Percentiles rank a stretch among this genome's conserved stretches.
Conservation (phyloP, 176 grass and related monocot genomes). For the Pontederia crassipes region DNA sequence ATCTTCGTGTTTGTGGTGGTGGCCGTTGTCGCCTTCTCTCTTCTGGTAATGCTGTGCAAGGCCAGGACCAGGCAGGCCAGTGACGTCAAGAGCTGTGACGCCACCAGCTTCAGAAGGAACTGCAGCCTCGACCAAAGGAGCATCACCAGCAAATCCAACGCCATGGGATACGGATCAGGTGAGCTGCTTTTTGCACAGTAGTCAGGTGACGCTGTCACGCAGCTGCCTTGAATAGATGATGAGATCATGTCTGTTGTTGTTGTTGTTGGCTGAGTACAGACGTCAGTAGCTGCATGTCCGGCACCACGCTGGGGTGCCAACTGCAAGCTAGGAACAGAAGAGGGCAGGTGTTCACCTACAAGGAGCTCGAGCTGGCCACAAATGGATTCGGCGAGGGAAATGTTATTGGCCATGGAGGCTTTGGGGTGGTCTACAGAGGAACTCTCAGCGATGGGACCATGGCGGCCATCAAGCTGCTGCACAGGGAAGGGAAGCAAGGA, state of each 20-base stretch:
- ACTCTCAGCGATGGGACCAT: conserved; percentile 59
- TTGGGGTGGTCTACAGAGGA: conserved; percentile 54
- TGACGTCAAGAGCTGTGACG: too few relatives aligned
- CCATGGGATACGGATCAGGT: too few relatives aligned
- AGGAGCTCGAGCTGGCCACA: conserved; percentile 75
- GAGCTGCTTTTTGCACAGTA: too few relatives aligned
- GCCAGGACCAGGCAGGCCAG: too few relatives aligned
- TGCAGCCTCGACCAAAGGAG: too few relatives aligned
- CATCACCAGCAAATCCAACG: too few relatives aligned
- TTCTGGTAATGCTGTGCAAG: too few relatives aligned
- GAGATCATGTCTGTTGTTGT: too few relatives aligned
- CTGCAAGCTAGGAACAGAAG: conserved; percentile 36
- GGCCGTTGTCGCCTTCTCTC: too few relatives aligned
- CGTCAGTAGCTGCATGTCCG: conserved; percentile 56
- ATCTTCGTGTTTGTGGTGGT: too few relatives aligned
- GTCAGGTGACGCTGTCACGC: too few relatives aligned
- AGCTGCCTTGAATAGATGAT: too few relatives aligned
- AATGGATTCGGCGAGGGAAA: conserved; percentile 64
- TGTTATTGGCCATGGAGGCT: conserved; percentile 47
- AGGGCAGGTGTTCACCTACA: conserved; percentile 82
- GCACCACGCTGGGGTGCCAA: conserved; percentile 43
- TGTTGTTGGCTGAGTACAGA: neutral
- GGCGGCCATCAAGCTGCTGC: conserved; percentile 68
- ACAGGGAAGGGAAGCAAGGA: conserved; percentile 59
- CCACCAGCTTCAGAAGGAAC: conserved; percentile 1